These are phyloP conservation scores for Nidularia sp. DNA, from an alignment of 768 basidiomycete genomes.

Conservation along the genomic window DNA sequence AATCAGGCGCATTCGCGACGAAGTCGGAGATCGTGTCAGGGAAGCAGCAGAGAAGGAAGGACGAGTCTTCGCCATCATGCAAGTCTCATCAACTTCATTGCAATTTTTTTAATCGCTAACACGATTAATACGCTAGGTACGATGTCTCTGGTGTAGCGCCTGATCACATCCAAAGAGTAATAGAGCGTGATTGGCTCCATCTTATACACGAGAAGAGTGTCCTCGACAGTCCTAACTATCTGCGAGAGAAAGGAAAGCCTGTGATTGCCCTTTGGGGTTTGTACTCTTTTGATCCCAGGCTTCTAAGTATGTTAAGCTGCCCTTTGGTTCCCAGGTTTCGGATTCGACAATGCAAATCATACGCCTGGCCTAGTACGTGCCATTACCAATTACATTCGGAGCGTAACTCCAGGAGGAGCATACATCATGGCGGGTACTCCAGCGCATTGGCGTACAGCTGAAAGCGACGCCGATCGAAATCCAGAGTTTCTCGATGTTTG, in stretches of 20 bases:
- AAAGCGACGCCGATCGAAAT: constrained; percentile 66
- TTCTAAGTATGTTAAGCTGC: background rate
- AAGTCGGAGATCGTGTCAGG: constrained; percentile 65
- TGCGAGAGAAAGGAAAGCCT: constrained; percentile 63
- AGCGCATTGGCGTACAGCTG: constrained; percentile 71
- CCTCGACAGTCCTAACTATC: constrained; percentile 69
- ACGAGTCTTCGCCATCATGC: constrained; percentile 84
- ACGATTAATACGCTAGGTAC: constrained; percentile 48
- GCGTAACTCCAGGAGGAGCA: constrained; percentile 64
- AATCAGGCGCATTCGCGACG: constrained; percentile 62
- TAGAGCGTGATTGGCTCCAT: constrained; percentile 74
- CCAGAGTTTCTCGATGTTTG: constrained; percentile 65
- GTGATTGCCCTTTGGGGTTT: constrained; percentile 75
- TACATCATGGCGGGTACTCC: constrained; percentile 73
- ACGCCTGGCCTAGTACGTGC: constrained; percentile 54
- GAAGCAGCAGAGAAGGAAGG: constrained; percentile 80
- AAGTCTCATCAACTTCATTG: constrained; percentile 17
- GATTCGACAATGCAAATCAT: constrained; percentile 58
- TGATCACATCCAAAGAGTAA: constrained; percentile 59
- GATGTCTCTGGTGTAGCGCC: constrained; percentile 77
- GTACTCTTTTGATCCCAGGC: constrained; percentile 1
- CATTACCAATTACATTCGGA: constrained; percentile 54
- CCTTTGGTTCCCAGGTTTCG: constrained; percentile 48
- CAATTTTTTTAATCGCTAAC: constrained; percentile 1
- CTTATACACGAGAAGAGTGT: constrained; percentile 58